These are phyloP conservation scores for Cucurbita maxima DNA, from an alignment of 306 rosid genomes.

Conservation along the genomic window DNA sequence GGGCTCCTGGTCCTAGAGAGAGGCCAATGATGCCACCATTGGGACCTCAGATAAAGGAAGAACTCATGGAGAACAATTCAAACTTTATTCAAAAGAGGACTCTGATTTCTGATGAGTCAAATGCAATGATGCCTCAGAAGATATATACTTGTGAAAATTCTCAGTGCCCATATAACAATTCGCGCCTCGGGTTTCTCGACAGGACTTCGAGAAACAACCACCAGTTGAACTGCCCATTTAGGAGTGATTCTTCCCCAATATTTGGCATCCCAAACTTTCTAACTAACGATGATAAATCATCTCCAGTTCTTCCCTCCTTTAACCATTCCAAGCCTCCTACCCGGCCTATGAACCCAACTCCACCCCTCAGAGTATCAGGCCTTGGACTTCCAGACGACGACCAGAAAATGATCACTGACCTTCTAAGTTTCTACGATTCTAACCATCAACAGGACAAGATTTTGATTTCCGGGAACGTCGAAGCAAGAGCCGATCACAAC, in stretches of 20 bases:
- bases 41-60: slow-evolving; percentile 24
- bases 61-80: slow-evolving; percentile 13
- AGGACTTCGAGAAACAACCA: slow-evolving; percentile 32
- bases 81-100: slow-evolving; percentile 26
- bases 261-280: slow-evolving; percentile 23
- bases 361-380: slow-evolving; percentile 10
- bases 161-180: slow-evolving; percentile 23
- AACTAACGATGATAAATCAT: slow-evolving; percentile 12
- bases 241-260: slow-evolving; percentile 14
- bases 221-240: slow-evolving; percentile 28
- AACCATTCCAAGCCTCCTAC: slow-evolving; percentile 17
- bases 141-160: slow-evolving; percentile 25
- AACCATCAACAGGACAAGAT: slow-evolving; percentile 18
- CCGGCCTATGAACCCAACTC: slow-evolving; percentile 7
- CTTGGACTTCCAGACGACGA: slow-evolving; percentile 30
- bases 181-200: slow-evolving; percentile 28
- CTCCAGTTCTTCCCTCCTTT: slow-evolving; percentile 9
- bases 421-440: slow-evolving; percentile 29
- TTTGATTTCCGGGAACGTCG: slow-evolving; percentile 9
- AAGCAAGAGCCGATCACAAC: background rate
- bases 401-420: slow-evolving; percentile 34
- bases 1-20: slow-evolving; percentile 11
- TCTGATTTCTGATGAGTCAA: slow-evolving; percentile 15
- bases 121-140: slow-evolving; percentile 14
- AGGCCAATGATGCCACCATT: slow-evolving; percentile 5